Percentiles rank a stretch among this genome's conserved stretches.
Evolutionary conservation across 306 rosid genomes (phyloP).

Genomic region (Canavalia ensiformis): DNA sequence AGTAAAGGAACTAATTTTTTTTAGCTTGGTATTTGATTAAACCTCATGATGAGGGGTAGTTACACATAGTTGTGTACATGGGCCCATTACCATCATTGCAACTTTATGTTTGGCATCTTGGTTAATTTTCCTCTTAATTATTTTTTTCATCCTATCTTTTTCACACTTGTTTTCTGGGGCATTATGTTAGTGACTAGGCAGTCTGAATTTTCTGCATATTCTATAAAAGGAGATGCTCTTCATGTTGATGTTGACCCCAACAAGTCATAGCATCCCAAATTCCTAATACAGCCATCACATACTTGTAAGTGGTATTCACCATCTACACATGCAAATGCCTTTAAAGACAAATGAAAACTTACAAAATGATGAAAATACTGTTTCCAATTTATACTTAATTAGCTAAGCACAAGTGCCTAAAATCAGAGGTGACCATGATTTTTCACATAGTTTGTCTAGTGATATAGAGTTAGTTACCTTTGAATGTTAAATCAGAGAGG

Average conservation of each 20-base stretch:
- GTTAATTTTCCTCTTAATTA: neutral
- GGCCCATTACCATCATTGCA: conserved; percentile 40
- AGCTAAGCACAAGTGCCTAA: neutral
- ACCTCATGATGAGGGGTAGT: neutral
- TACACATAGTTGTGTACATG: neutral
- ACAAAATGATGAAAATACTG: neutral
- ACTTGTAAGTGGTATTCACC: neutral
- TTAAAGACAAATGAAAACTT: conserved; percentile 24
- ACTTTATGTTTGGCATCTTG: conserved; percentile 43
- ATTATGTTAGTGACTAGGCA: conserved; percentile 1
- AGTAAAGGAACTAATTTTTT: neutral
- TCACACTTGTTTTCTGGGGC: conserved; percentile 15
- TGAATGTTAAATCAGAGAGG: neutral
- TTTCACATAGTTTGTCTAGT: neutral
- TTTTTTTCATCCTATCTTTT: conserved; percentile 36
- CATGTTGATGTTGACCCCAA: conserved; percentile 50
- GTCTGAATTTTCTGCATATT: conserved; percentile 22
- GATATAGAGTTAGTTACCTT: neutral
- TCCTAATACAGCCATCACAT: neutral
- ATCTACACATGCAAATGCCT: conserved; percentile 14
- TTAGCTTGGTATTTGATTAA: neutral
- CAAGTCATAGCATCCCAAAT: neutral
- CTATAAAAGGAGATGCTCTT: conserved; percentile 45
- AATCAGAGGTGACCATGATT: neutral
- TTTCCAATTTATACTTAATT: neutral